A percentile compares a stretch with the other conserved stretches of the same genome.
Conservation (phyloP, 2,329 filamentous ascomycete species). For the Trichoderma breve region DNA sequence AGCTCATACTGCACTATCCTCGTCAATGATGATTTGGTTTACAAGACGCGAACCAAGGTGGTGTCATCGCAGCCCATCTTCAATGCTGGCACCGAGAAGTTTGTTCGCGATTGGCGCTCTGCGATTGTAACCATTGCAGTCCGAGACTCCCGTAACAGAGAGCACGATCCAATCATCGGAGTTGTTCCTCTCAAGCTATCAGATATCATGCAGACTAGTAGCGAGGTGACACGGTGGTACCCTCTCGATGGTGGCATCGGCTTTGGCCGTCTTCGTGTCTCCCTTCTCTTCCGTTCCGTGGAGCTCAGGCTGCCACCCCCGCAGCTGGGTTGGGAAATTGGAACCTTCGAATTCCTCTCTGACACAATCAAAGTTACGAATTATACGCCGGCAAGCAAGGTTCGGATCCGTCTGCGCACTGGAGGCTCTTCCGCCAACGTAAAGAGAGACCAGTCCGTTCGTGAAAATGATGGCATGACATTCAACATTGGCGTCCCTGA, state of each 20-base stretch:
- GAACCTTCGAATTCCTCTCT: constrained; percentile 84
- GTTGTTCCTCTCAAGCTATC: constrained; percentile 86
- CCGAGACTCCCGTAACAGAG: constrained; percentile 80
- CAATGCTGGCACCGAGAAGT: constrained; percentile 92
- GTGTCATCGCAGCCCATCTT: constrained; percentile 94
- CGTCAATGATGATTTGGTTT: constrained; percentile 83
- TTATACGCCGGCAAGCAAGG: constrained; percentile 62
- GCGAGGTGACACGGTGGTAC: constrained; percentile 88
- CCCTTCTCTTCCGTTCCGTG: constrained; percentile 83
- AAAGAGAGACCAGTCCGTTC: constrained; percentile 59
- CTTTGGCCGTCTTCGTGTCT: constrained; percentile 85
- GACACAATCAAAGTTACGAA: constrained; percentile 64
- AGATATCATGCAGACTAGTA: constrained; percentile 82
- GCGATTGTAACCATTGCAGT: constrained; percentile 83
- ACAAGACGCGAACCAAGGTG: constrained; percentile 92
- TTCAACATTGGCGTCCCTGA: constrained; percentile 50
- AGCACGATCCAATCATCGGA: constrained; percentile 93
- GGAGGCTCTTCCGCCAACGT: constrained; percentile 78
- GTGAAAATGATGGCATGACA: constrained; percentile 52
- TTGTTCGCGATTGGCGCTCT: constrained; percentile 90
- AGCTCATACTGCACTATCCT: constrained; percentile 93
- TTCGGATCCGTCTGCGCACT: constrained; percentile 77
- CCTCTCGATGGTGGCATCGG: constrained; percentile 93
- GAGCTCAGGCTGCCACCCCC: constrained; percentile 81
- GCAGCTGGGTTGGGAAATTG: constrained; percentile 91